phyloP scores from a whole-genome alignment of 177 flowering plant species.

The Vitis hybrid region DNA sequence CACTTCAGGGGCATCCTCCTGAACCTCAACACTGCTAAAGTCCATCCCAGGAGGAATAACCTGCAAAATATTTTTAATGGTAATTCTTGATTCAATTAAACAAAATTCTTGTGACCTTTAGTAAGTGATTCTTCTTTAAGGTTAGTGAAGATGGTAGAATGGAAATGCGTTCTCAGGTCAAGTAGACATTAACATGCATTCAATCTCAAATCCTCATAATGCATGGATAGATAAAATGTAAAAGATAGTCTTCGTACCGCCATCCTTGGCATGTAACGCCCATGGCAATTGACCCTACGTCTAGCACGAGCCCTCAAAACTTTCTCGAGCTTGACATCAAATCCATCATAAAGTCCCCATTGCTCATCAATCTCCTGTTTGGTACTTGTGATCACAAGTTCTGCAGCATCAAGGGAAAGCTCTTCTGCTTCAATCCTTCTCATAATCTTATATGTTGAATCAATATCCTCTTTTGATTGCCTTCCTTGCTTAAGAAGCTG shows the following conservation, averaged over 20 bases:
- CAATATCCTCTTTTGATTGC: constrained; percentile 92
- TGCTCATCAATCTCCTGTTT: constrained; percentile 94
- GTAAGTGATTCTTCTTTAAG: no score
- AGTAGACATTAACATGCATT: no score
- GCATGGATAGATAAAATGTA: neutral
- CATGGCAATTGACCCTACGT: constrained; percentile 89
- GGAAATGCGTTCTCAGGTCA: no score
- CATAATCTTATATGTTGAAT: constrained; percentile 88
- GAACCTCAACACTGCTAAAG: constrained; percentile 79
- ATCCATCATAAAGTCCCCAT: constrained; percentile 98
- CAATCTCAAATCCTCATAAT: no score
- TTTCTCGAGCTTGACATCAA: constrained; percentile 96
- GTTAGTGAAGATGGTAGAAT: no score
- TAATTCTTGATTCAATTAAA: neutral
- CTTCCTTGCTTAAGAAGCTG: constrained; percentile 97
- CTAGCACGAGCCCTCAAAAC: constrained; percentile 85
- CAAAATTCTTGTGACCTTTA: no score
- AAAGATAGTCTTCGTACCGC: constrained; percentile 50
- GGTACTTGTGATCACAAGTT: constrained; percentile 94
- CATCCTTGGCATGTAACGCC: constrained; percentile 97
- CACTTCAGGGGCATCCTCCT: constrained; percentile 66
- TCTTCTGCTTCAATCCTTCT: constrained; percentile 97
- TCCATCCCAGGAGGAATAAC: constrained; percentile 99
- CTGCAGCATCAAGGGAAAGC: constrained; percentile 96
- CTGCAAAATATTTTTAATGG: constrained; percentile 30